phyloP scores from a whole-genome alignment of 2,329 filamentous ascomycete species.

The Ampelomyces quisqualis region DNA sequence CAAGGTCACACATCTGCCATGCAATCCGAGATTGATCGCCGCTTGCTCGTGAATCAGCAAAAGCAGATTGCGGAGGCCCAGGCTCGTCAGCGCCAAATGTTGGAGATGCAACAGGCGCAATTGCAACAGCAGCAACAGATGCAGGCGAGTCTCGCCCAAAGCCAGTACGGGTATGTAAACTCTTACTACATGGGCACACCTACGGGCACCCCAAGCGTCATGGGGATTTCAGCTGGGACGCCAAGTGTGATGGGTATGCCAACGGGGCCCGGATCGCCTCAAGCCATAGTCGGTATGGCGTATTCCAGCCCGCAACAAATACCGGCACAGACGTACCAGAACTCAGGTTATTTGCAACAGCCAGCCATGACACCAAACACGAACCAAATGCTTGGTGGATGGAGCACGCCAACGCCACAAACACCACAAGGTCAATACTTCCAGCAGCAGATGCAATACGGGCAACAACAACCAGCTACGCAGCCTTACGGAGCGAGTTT shows the following conservation, averaged over 20 bases:
- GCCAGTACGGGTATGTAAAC: slow-evolving; percentile 14
- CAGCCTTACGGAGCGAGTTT: slow-evolving; percentile 37
- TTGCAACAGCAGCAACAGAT: slow-evolving; percentile 30
- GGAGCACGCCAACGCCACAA: slow-evolving; percentile 30
- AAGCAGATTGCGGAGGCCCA: slow-evolving; percentile 33
- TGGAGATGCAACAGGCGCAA: slow-evolving; percentile 27
- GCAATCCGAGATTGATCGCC: slow-evolving; percentile 41
- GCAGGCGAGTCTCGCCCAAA: slow-evolving; percentile 29
- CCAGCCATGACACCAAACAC: slow-evolving; percentile 29
- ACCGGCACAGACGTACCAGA: slow-evolving; percentile 32
- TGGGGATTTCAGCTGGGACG: slow-evolving; percentile 19
- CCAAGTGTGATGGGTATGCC: slow-evolving; percentile 21
- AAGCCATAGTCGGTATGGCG: slow-evolving; percentile 24
- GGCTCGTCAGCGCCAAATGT: slow-evolving; percentile 28
- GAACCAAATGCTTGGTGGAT: slow-evolving; percentile 29
- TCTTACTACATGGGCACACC: slow-evolving; percentile 10
- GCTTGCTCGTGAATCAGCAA: slow-evolving; percentile 36
- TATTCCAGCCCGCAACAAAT: slow-evolving; percentile 31
- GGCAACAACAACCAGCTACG: slow-evolving; percentile 23
- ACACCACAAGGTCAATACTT: slow-evolving; percentile 32
- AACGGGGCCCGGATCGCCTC: slow-evolving; percentile 15
- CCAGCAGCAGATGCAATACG: slow-evolving; percentile 12
- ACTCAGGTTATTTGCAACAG: slow-evolving; percentile 34
- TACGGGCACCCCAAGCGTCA: slow-evolving; percentile 19
- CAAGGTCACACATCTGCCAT: slow-evolving; percentile 30